A percentile compares a stretch with the other conserved stretches of the same genome.
Conservation (phyloP, 352 stramenopile genomes). For the Phytophthora sp. region DNA sequence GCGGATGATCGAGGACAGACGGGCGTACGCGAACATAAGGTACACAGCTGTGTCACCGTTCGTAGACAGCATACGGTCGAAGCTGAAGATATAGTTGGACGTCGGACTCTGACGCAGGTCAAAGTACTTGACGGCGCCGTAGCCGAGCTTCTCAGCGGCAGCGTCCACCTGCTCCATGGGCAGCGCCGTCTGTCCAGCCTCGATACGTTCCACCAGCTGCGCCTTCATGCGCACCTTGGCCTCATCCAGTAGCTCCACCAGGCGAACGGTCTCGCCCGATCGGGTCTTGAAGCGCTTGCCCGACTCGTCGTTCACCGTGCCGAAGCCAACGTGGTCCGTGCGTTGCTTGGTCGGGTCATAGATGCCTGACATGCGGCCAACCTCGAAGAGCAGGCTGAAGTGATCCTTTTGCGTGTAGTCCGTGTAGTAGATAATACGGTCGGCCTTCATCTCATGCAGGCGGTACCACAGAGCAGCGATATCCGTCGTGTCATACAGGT, state of each 20-base stretch:
- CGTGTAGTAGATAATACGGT: conserved; percentile 87
- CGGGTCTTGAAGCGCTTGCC: conserved; percentile 98
- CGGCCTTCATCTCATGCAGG: conserved; percentile 81
- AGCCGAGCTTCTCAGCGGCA: conserved; percentile 96
- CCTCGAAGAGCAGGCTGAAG: conserved; percentile 87
- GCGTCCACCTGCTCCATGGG: conserved; percentile 92
- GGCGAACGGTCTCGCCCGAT: conserved; percentile 96
- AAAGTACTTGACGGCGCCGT: conserved; percentile 99
- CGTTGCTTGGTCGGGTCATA: conserved; percentile 85
- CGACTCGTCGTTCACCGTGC: conserved; percentile 87
- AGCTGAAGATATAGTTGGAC: conserved; percentile 99
- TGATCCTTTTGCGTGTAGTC: conserved; percentile 91
- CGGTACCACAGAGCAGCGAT: conserved; percentile 89
- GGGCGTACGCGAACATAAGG: conserved; percentile 99
- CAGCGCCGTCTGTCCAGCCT: conserved; percentile 88
- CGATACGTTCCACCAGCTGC: conserved; percentile 92
- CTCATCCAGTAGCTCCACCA: conserved; percentile 99
- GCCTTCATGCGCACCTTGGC: conserved; percentile 95
- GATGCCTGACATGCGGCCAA: conserved; percentile 77
- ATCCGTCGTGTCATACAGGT: conserved; percentile 87
- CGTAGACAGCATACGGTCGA: conserved; percentile 99
- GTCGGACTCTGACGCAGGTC: conserved; percentile 98
- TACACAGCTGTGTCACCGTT: conserved; percentile 99
- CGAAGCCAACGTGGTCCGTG: conserved; percentile 85
- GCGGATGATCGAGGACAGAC: conserved; percentile 96